Conservation (phyloP, 225 moss, liverwort and hornwort species). For the Polytrichum formosum region DNA sequence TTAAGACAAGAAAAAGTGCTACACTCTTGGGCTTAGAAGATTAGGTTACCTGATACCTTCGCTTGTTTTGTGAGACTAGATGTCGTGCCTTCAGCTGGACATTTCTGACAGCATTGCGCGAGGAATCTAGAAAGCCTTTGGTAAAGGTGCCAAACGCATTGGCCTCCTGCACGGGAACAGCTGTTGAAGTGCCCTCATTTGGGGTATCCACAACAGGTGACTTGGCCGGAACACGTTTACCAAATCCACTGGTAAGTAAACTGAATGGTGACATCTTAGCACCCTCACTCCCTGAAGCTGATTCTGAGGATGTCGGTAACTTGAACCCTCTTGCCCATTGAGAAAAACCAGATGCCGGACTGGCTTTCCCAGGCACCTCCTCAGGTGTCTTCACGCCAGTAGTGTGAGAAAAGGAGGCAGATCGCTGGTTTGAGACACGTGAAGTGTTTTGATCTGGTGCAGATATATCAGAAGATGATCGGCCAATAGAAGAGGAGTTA, state of each 20-base stretch:
- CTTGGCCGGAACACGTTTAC: conserved; percentile 71
- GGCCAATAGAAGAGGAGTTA: conserved; percentile 19
- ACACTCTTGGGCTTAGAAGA: too few species aligned
- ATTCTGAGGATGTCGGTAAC: conserved; percentile 37
- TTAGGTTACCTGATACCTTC: conserved; percentile 88
- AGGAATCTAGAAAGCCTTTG: conserved; percentile 78
- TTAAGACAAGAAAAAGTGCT: too few species aligned
- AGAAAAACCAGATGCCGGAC: conserved; percentile 43
- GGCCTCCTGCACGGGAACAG: conserved; percentile 44
- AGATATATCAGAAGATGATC: conserved; percentile 23
- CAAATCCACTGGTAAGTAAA: conserved; percentile 64
- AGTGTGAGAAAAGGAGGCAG: conserved; percentile 30
- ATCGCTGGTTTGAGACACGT: conserved; percentile 22
- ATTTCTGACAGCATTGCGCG: conserved; percentile 84
- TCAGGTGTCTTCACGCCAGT: conserved; percentile 22
- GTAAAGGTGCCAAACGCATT: conserved; percentile 84
- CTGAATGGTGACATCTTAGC: conserved; percentile 47
- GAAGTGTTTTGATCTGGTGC: conserved; percentile 16
- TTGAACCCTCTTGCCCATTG: conserved; percentile 64
- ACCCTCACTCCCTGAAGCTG: conserved; percentile 27
- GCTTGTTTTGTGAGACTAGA: conserved; percentile 99
- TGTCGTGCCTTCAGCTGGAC: conserved; percentile 94
- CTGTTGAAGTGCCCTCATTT: conserved; percentile 42
- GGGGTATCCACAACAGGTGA: conserved; percentile 62
- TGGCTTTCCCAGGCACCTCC: conserved; percentile 20